Evolutionary conservation across 331 rosid genomes (phyloP), one percentile per base, ranked within the genome.

Genomic region (Prunus yedoensis): DNA sequence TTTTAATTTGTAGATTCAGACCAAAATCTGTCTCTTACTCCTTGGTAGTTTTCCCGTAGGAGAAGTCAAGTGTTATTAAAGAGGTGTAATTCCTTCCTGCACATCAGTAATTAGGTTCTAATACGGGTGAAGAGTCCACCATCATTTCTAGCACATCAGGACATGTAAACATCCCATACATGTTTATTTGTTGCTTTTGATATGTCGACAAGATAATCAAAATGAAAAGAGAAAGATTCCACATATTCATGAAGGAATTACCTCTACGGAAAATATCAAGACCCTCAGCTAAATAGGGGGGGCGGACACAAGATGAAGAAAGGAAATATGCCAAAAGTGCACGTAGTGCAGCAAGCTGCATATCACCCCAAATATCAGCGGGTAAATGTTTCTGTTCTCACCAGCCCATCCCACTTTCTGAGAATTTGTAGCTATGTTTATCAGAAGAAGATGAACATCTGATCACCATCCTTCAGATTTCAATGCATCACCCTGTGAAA

Each of bases 181-280:
- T 62, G 43, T 62, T 7, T 2, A 49, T 64, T 51, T 32, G 53
- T 21, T 17, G 69, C 3, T 50, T 20, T 3, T 2, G 27, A 50
- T 27, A 50, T 2, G 8, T 74, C 35, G 59, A 58, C 9, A 9
- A 53, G 59, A 73, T 25, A 32, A 43, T 32, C 6, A 69, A 32
- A 27, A 16, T 25, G 27, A 68, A 27, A 59, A 74, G 66, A 25
- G 21, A 18, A 59, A 65, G 54, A 61, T 74, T 65, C 28, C 47
- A 53, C 66, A 62, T 62, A 52, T 65, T 20, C 67, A 25, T 54
- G 27, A 80, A 61, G 76, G 41, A 79, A 59, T 78, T 87, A 94
- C 99, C 99, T 87, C 81, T 83, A 12, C 79, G 85, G 62, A 92
- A 90, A 77, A 94, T 93, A 83, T 88, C 95, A 56, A 94, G 90